Conservation (phyloP, 129 eudicot species). For the Smallanthus sonchifolius region DNA sequence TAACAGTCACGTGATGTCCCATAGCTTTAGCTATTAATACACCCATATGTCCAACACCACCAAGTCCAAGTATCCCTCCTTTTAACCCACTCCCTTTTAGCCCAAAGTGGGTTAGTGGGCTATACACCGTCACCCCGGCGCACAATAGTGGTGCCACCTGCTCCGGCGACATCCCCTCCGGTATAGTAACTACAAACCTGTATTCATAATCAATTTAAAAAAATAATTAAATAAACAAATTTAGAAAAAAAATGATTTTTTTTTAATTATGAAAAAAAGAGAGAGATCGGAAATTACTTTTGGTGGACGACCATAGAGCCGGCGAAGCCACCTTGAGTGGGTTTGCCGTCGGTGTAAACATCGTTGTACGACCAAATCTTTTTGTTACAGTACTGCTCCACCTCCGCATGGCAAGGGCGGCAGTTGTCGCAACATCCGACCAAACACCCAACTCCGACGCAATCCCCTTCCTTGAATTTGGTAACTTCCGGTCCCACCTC, state of each 20-base stretch:
- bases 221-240: background rate
- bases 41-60: conserved; percentile 99
- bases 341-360: conserved; percentile 82
- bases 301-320: conserved; percentile 73
- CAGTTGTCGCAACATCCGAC: conserved; percentile 80
- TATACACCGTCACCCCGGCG: conserved; percentile 90
- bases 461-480: conserved; percentile 65
- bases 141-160: conserved; percentile 93
- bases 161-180: conserved; percentile 80
- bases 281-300: conserved; percentile 38
- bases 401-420: conserved; percentile 62
- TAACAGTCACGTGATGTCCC: conserved; percentile 96
- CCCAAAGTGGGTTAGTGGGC: conserved; percentile 90
- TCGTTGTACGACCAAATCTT: conserved; percentile 94
- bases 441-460: conserved; percentile 78
- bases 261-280: too few species aligned
- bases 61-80: conserved; percentile 92
- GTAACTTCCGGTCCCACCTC: conserved; percentile 87
- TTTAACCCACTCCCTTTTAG: conserved; percentile 61
- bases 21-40: conserved; percentile 85
- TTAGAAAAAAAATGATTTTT: too few species aligned
- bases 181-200: conserved; percentile 87
- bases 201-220: background rate
- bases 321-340: conserved; percentile 98
- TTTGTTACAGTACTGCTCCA: conserved; percentile 92